Percentiles rank a stretch among this genome's conserved stretches.
Evolutionary conservation across 345 rosid species (phyloP).

Genomic region (Anastatica hierochuntica): DNA sequence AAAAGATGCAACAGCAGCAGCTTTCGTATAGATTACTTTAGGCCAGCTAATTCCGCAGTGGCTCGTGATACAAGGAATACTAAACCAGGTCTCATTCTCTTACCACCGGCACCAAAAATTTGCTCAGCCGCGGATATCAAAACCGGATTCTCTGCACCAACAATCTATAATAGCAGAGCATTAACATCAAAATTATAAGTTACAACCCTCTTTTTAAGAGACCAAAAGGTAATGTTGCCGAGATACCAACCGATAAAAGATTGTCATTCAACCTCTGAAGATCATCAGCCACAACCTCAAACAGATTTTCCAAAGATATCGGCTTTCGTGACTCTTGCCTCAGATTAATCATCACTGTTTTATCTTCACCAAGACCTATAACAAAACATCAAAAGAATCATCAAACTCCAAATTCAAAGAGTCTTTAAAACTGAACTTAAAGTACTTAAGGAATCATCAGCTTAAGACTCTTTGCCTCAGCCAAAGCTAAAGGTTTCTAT

Average conservation of each 20-base stretch:
- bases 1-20: background rate
- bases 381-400: too few species aligned
- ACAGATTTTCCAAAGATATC: slow-evolving; percentile 48
- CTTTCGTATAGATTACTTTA: slow-evolving; percentile 35
- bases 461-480: too few species aligned
- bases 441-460: too few species aligned
- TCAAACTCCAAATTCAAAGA: background rate
- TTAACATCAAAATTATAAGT: too few species aligned
- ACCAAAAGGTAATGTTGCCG: background rate
- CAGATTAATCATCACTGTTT: slow-evolving; percentile 39
- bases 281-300: slow-evolving; percentile 82
- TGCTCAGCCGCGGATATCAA: slow-evolving; percentile 95
- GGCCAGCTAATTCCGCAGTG: slow-evolving; percentile 68
- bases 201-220: background rate
- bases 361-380: slow-evolving; percentile 40
- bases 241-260: slow-evolving; percentile 70
- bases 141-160: slow-evolving; percentile 93
- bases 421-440: background rate
- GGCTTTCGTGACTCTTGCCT: slow-evolving; percentile 41
- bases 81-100: slow-evolving; percentile 93
- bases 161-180: slow-evolving; percentile 49
- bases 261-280: slow-evolving; percentile 69
- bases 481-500: too few species aligned
- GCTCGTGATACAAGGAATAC: slow-evolving; percentile 94
- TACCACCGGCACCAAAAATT: slow-evolving; percentile 96